Conservation (phyloP, 768 basidiomycete species). For the Mycena metata region DNA sequence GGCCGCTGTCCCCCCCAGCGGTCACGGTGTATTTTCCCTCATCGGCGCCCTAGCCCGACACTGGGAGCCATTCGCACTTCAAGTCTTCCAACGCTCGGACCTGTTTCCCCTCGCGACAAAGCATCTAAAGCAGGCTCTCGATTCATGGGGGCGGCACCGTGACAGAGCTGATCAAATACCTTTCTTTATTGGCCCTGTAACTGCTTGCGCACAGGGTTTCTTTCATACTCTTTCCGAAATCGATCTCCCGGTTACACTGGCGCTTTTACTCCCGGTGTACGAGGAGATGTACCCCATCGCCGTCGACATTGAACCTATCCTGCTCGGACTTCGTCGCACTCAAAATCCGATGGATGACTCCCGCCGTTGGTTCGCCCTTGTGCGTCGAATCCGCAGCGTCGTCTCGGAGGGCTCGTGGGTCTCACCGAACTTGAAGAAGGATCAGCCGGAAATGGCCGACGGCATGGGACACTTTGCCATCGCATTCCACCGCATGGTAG, state of each 20-base stretch:
- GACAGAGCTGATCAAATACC: too few species aligned
- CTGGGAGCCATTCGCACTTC: constrained; percentile 6
- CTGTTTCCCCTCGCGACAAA: neutral
- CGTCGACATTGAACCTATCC: constrained; percentile 3
- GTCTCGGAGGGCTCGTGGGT: neutral
- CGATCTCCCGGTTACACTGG: neutral
- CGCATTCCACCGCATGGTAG: constrained; percentile 1
- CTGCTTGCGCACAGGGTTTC: constrained; percentile 6
- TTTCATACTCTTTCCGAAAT: constrained; percentile 6
- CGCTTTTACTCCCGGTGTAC: neutral
- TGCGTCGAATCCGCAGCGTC: neutral
- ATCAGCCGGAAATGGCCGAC: neutral
- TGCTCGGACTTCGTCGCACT: neutral
- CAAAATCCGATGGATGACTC: neutral
- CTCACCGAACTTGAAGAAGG: neutral
- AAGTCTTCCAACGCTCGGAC: neutral
- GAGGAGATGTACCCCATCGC: constrained; percentile 14
- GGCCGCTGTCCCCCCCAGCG: neutral
- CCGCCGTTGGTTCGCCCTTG: constrained; percentile 3
- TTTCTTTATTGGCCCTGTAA: neutral
- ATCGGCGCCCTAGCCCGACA: constrained; percentile 14
- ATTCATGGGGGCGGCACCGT: neutral
- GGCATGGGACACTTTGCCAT: neutral
- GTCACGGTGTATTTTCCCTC: constrained; percentile 8
- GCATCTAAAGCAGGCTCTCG: constrained; percentile 3